These are phyloP conservation scores for Talaromyces sp. DNA, from an alignment of 2,329 filamentous ascomycete species.

Conservation along the genomic window DNA sequence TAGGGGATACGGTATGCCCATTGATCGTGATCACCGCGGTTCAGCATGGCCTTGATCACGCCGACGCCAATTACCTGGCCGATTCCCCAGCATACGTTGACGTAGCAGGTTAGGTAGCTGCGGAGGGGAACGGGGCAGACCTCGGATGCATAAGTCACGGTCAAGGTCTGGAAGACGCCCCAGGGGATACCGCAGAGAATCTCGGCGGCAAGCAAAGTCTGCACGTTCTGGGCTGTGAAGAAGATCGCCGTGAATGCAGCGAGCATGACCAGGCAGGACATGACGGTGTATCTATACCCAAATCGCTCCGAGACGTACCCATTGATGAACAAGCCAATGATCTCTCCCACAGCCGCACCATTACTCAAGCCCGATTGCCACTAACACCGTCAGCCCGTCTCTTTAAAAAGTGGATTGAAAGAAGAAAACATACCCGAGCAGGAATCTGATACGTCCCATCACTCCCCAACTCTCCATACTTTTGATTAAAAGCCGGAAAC, in stretches of 20 bases:
- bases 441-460: constrained; percentile 40
- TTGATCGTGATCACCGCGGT: constrained; percentile 46
- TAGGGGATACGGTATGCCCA: constrained; percentile 55
- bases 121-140: constrained; percentile 47
- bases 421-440: constrained; percentile 29
- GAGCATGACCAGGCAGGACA: constrained; percentile 46
- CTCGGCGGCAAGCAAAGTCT: constrained; percentile 49
- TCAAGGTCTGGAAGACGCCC: constrained; percentile 52
- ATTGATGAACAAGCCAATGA: constrained; percentile 52
- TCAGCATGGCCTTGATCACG: constrained; percentile 49
- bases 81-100: constrained; percentile 48
- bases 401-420: too few species aligned
- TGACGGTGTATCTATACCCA: constrained; percentile 52
- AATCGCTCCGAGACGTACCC: constrained; percentile 52
- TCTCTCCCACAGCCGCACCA: constrained; percentile 44
- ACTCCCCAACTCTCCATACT: constrained; percentile 36
- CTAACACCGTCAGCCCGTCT: constrained; percentile 20
- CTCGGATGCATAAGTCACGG: constrained; percentile 48
- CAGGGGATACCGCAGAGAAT: constrained; percentile 52
- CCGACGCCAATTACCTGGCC: constrained; percentile 52
- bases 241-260: constrained; percentile 50
- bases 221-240: constrained; percentile 50
- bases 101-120: constrained; percentile 46
- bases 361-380: constrained; percentile 48
- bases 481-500: constrained; percentile 41